These are phyloP conservation scores for Sugiyamaella chiloensis DNA, from an alignment of 805 yeast species.

Conservation along the genomic window DNA sequence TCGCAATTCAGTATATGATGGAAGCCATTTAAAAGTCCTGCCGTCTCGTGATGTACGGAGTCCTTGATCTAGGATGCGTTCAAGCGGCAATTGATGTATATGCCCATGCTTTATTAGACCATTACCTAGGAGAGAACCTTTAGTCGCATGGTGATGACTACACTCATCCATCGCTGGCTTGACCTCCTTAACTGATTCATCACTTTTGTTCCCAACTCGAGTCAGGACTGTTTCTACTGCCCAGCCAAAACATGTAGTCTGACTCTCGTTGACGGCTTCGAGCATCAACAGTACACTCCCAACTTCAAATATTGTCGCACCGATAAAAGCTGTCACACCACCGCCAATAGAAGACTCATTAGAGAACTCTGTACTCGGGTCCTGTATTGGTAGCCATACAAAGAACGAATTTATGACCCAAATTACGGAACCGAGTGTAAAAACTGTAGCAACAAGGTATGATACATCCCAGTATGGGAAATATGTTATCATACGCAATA, in stretches of 20 bases:
- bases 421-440: constrained; percentile 18
- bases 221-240: constrained; percentile 10
- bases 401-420: constrained; percentile 22
- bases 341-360: constrained; percentile 15
- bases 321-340: constrained; percentile 19
- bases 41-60: background rate
- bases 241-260: constrained; percentile 18
- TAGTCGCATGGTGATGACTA: constrained; percentile 9
- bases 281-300: constrained; percentile 18
- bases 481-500: constrained; percentile 11
- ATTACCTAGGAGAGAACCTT: background rate
- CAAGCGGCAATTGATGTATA: background rate
- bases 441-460: constrained; percentile 13
- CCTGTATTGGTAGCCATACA: constrained; percentile 17
- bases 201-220: background rate
- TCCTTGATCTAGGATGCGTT: background rate
- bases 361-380: constrained; percentile 13
- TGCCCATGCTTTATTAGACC: background rate
- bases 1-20: constrained; percentile 11
- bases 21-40: constrained; percentile 13
- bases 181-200: background rate
- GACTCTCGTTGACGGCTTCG: constrained; percentile 20
- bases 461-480: constrained; percentile 21
- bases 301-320: constrained; percentile 19
- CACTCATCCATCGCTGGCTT: constrained; percentile 6